Evolutionary conservation across 441 rosid genomes (phyloP).

Genomic region (Pelargonium australe): DNA sequence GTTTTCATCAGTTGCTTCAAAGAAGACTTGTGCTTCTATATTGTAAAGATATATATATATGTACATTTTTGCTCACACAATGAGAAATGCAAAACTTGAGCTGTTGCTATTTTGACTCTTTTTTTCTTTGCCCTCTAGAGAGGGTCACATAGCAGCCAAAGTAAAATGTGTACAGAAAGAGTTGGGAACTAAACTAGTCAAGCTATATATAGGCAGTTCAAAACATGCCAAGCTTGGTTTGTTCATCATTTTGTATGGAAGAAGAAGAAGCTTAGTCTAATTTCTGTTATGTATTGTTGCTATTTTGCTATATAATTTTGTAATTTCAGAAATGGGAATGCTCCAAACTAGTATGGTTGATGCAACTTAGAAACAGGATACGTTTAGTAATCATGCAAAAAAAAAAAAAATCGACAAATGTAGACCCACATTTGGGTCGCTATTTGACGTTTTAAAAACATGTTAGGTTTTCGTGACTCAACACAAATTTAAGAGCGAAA

Average conservation of each 20-base stretch:
- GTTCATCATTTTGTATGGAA: background rate
- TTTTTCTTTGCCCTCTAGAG: conserved; percentile 11
- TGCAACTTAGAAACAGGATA: too few species aligned
- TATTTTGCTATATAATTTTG: too few species aligned
- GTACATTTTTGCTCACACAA: conserved; percentile 7
- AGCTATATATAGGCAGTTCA: conserved; percentile 13
- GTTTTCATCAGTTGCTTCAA: conserved; percentile 12
- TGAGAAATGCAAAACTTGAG: conserved; percentile 20
- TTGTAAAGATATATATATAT: conserved; percentile 32
- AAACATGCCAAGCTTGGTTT: conserved; percentile 4
- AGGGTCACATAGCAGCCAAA: conserved; percentile 12
- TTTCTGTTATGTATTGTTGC: too few species aligned
- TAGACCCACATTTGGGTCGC: too few species aligned
- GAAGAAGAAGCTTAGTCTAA: too few species aligned
- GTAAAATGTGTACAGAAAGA: conserved; percentile 24
- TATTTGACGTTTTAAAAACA: too few species aligned
- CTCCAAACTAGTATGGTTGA: too few species aligned
- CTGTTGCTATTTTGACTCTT: conserved; percentile 4
- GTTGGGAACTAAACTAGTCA: conserved; percentile 14
- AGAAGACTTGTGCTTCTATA: conserved; percentile 9
- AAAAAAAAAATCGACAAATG: too few species aligned
- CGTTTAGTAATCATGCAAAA: too few species aligned
- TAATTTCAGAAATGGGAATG: too few species aligned
- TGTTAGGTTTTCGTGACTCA: too few species aligned
- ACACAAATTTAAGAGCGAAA: too few species aligned